Base-by-base conservation (phyloP, 208 protist species). In the Kentomonas sorsogonicus region DNA sequence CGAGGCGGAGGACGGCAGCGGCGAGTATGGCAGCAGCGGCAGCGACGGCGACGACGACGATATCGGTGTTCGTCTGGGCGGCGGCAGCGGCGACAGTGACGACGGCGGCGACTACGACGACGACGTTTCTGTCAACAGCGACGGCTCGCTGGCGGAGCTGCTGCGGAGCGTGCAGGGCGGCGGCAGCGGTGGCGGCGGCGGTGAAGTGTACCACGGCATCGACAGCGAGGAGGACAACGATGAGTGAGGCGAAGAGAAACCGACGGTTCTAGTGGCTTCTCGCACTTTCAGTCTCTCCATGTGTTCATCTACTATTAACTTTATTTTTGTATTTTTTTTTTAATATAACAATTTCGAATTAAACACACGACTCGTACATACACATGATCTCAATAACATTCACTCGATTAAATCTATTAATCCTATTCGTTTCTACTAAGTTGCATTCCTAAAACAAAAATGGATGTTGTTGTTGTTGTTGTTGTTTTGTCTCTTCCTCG, bases 161-260 rank as follows among this genome's bases (percentile, higher is more conserved):
- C 39, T 55, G 31, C 29, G 34, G 11, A 38, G 16, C 2, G 50
- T 33, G 2, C 50, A 55, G 34, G 40, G 31, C 20, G 7, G 4
- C 38, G 11, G 66, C 31, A 30, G 61, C 44, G 60, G 53, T 18
- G 57, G 34, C 1, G 60, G 60, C 0, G 57, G 39, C 4, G 58
- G 51, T 38, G 65, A 74, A 30, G 62, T 67, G 16, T 70, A 74
- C 53, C 58, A 66, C 29, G 63, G 74, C 15, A 63, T 63, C 33
- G 67, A 71, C 36, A 66, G 81, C 13, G 68, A 71, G 20, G 60
- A 62, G 38, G 51, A 70, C 23, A 36, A 47, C 34, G 63, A 66
- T 26, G 18, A 55, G 7, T 22, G 61, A 22, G 65, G 63, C 3
- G 43, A 53, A 54, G 10, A 63, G 6, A 63, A 41, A 53, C 15